phyloP scores from a whole-genome alignment of 2,329 filamentous ascomycete genomes.

The Graphilbum fragrans region DNA sequence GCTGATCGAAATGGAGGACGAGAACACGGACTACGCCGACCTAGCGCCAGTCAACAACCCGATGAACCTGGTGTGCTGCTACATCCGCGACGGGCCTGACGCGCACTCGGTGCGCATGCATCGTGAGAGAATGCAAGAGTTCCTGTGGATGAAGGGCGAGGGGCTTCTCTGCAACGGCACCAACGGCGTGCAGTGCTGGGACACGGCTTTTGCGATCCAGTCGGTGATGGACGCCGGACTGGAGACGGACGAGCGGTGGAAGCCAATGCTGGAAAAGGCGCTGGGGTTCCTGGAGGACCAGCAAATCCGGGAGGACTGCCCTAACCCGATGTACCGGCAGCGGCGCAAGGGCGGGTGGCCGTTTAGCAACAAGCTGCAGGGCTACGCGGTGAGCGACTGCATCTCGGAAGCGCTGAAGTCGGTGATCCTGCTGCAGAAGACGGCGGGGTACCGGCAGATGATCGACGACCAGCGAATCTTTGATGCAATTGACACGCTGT shows the following conservation, averaged over 20 bases:
- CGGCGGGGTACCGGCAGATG: constrained; percentile 59
- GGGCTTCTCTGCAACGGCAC: constrained; percentile 94
- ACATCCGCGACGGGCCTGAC: constrained; percentile 70
- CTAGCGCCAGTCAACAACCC: constrained; percentile 82
- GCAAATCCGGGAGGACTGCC: constrained; percentile 78
- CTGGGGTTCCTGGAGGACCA: constrained; percentile 80
- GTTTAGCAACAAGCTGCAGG: constrained; percentile 85
- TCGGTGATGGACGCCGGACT: constrained; percentile 69
- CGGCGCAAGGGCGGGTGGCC: constrained; percentile 89
- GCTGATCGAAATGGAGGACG: constrained; percentile 80
- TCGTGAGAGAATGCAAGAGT: constrained; percentile 71
- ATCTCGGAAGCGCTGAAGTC: constrained; percentile 84
- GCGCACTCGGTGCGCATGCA: constrained; percentile 62
- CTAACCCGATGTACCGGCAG: constrained; percentile 76
- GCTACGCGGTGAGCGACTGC: constrained; percentile 92
- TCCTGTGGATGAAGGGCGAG: constrained; percentile 81
- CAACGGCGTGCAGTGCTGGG: constrained; percentile 97
- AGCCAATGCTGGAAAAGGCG: constrained; percentile 70
- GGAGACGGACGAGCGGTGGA: constrained; percentile 64
- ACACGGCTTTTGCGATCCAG: constrained; percentile 84
- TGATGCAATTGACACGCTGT: constrained; percentile 79
- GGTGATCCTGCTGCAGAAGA: constrained; percentile 68
- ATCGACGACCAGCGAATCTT: constrained; percentile 68
- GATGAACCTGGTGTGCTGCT: constrained; percentile 83
- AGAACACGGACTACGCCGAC: constrained; percentile 78